Conservation (phyloP, 2,329 filamentous ascomycete genomes). For the Dothideomycetidae sp. region DNA sequence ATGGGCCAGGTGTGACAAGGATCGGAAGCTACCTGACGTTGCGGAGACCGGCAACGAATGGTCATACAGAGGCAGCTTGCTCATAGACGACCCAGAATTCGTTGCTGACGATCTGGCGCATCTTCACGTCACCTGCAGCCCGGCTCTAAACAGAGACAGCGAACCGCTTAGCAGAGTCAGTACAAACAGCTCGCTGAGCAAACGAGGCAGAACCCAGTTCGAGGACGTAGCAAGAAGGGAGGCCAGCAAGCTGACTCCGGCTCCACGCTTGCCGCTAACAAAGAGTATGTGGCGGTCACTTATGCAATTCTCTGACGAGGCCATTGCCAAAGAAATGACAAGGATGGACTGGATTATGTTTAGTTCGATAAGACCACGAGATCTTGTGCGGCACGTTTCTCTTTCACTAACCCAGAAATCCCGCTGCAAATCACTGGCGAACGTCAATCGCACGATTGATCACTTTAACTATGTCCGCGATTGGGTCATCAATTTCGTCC, state of each 20-base stretch:
- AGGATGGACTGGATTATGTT: conserved; percentile 98
- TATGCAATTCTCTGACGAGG: conserved; percentile 72
- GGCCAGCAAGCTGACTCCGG: conserved; percentile 56
- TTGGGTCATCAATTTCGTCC: conserved; percentile 39
- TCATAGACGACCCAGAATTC: conserved; percentile 22
- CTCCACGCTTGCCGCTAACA: conserved; percentile 53
- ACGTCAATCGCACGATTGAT: conserved; percentile 86
- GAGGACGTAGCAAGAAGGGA: conserved; percentile 69
- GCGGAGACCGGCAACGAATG: conserved; percentile 8
- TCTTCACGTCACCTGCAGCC: conserved; percentile 26
- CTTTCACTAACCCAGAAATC: conserved; percentile 44
- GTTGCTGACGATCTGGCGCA: conserved; percentile 19
- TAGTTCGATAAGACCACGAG: conserved; percentile 80
- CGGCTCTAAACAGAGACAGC: conserved; percentile 45
- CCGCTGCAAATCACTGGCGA: conserved; percentile 51
- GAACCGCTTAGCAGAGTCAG: conserved; percentile 29
- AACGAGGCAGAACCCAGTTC: conserved; percentile 8
- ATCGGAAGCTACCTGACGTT: conserved; percentile 29
- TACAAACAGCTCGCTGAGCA: not conserved
- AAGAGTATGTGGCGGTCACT: conserved; percentile 84
- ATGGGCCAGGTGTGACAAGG: conserved; percentile 74
- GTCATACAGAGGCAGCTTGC: conserved; percentile 20
- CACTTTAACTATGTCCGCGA: conserved; percentile 53
- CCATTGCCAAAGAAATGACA: conserved; percentile 81
- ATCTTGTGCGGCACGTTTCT: conserved; percentile 83